Base-by-base conservation (phyloP, 768 basidiomycete genomes). In the Mycena vulgaris region DNA sequence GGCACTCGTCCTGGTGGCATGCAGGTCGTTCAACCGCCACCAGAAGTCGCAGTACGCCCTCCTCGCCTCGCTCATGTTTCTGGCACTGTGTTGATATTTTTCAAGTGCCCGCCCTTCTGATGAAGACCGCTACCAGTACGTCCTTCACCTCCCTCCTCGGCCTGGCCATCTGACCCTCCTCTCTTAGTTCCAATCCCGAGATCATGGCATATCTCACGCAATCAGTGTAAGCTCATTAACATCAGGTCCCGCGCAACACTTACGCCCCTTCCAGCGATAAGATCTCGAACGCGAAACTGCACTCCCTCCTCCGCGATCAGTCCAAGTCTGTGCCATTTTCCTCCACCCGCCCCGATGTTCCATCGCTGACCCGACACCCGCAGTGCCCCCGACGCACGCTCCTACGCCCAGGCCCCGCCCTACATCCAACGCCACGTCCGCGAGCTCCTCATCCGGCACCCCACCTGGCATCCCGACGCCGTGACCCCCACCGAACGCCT, bases 51-150 rank as follows among this genome's bases (percentile, higher is more conserved):
- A 16, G 27, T 52, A 3, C 30, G 27, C 33, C 49, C 27, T 30
- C 16, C n/a, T 51, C 27, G 13, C 7, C 16, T 16, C 27, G 14
- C 27, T 27, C 27, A 16, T 28, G 9, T 14, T 25, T 17, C 23
- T n/a, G n/a, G n/a, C n/a, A 19, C 14, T 49, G 11, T 28, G 14
- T 13, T 52, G 51, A 52, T 52, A 16, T 27, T 47, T 16, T 10
- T 30, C 16, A 11, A 68, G 66, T 56, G 40, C 51, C 11, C 42
- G 33, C 31, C 59, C 66, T 4, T 45, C 42, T 19, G 66, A 68
- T 42, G 19, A 39, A 10, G 66, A 45, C 8, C 59, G n/a, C 16
- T 52, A 53, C 42, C 40, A 68, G 66, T 68, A 47, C 5, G 58
- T 45, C 7, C 0, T 31, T 47, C 40, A 9, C 23, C 10, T 10